Evolutionary conservation across 73 alveolate species (phyloP).

Genomic region (Chromera velia): DNA sequence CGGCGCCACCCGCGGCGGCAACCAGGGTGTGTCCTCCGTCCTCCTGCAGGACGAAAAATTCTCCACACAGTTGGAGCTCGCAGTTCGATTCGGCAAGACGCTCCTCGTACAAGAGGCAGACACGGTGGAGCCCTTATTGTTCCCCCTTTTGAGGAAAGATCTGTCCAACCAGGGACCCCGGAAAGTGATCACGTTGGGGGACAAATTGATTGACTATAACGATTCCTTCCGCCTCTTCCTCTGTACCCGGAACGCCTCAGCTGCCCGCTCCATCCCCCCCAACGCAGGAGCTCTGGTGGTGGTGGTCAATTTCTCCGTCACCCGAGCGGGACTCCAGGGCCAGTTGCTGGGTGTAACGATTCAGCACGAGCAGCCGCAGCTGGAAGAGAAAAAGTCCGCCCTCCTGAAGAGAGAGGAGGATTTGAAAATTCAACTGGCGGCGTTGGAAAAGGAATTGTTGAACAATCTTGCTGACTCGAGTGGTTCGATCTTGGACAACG

Average conservation of each 20-base stretch:
- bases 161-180: slow-evolving; percentile 86
- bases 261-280: slow-evolving; percentile 84
- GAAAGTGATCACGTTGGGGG: slow-evolving; percentile 93
- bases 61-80: slow-evolving; percentile 86
- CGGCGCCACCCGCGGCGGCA: too few relatives aligned
- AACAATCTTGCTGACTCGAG: slow-evolving; percentile 90
- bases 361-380: slow-evolving; percentile 98
- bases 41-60: slow-evolving; percentile 81
- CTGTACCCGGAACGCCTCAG: slow-evolving; percentile 90
- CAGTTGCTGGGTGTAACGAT: slow-evolving; percentile 92
- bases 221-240: slow-evolving; percentile 86
- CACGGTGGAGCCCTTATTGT: slow-evolving; percentile 86
- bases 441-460: slow-evolving; percentile 82
- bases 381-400: slow-evolving; percentile 90
- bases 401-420: slow-evolving; percentile 95
- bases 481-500: slow-evolving; percentile 95
- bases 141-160: slow-evolving; percentile 95
- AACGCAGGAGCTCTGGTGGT: slow-evolving; percentile 85
- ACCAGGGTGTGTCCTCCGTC: slow-evolving; percentile 11
- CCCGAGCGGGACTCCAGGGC: slow-evolving; percentile 98
- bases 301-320: slow-evolving; percentile 94
- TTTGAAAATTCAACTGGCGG: slow-evolving; percentile 86
- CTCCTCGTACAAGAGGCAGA: slow-evolving; percentile 51
- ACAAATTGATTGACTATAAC: slow-evolving; percentile 91
- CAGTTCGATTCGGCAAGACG: slow-evolving; percentile 82